Percentiles rank a stretch among this genome's conserved stretches.
Conservation (phyloP, 208 protist species). For the Strigomonas culicis region DNA sequence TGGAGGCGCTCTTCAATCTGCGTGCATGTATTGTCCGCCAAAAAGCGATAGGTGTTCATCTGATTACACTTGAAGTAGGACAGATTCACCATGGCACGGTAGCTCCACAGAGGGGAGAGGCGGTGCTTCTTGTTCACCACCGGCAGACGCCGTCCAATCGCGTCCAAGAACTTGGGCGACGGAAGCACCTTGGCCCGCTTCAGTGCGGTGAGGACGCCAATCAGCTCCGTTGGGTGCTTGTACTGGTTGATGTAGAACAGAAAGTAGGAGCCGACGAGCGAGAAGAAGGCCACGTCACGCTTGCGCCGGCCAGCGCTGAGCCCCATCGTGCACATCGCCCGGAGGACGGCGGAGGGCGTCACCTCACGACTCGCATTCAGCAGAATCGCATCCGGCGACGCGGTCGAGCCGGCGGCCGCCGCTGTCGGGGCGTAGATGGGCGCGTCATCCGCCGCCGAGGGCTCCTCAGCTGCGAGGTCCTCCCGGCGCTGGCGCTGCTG, state of each 20-base stretch:
- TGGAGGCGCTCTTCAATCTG: conserved; percentile 46
- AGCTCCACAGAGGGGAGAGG: conserved; percentile 48
- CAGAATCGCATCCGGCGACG: not conserved
- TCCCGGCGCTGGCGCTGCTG: conserved; percentile 1
- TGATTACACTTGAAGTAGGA: conserved; percentile 59
- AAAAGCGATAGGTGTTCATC: conserved; percentile 74
- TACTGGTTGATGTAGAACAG: conserved; percentile 61
- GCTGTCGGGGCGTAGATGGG: conserved; percentile 1
- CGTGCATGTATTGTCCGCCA: conserved; percentile 52
- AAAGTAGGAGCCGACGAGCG: conserved; percentile 56
- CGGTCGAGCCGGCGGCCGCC: not conserved
- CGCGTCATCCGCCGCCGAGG: not conserved
- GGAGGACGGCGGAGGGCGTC: conserved; percentile 8
- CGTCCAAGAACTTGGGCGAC: conserved; percentile 46
- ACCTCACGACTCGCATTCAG: not conserved
- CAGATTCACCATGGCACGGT: conserved; percentile 64
- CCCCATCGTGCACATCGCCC: conserved; percentile 61
- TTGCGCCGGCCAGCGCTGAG: conserved; percentile 66
- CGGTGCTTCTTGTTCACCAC: conserved; percentile 54
- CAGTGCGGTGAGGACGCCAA: conserved; percentile 68
- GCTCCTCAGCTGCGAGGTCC: not conserved
- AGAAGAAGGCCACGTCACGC: conserved; percentile 72
- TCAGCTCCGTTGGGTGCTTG: conserved; percentile 52
- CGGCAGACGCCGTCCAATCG: conserved; percentile 57
- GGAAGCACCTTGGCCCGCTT: conserved; percentile 71